Percentiles rank a stretch among this genome's conserved stretches.
These are phyloP conservation scores for Cyberlindnera nakhonratchasimensis DNA, from an alignment of 805 yeast genomes.

Conservation along the genomic window DNA sequence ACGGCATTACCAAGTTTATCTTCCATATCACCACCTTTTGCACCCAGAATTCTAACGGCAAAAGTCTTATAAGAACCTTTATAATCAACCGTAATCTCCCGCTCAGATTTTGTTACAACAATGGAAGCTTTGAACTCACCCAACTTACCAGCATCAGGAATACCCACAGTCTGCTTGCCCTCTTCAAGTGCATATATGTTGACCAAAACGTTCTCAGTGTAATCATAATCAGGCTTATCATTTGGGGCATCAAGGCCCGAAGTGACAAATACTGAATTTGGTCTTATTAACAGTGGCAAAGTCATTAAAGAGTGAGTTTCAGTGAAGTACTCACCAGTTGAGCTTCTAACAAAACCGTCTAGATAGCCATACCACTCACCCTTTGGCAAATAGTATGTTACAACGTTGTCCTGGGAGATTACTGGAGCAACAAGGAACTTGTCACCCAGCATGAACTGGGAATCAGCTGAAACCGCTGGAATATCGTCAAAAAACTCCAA, in stretches of 20 bases:
- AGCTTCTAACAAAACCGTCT: conserved; percentile 21
- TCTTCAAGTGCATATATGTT: conserved; percentile 19
- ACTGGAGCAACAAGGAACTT: conserved; percentile 22
- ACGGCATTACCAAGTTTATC: conserved; percentile 18
- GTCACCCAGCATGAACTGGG: conserved; percentile 23
- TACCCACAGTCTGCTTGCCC: conserved; percentile 18
- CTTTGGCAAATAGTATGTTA: conserved; percentile 22
- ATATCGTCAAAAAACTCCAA: conserved; percentile 20
- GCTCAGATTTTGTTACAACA: conserved; percentile 10
- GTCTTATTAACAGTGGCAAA: conserved; percentile 21
- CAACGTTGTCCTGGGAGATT: conserved; percentile 15
- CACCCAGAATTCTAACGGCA: conserved; percentile 19
- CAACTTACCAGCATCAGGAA: conserved; percentile 14
- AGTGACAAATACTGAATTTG: conserved; percentile 18
- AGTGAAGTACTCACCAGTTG: conserved; percentile 17
- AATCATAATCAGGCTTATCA: conserved; percentile 22
- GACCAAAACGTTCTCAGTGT: conserved; percentile 20
- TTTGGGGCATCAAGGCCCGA: conserved; percentile 18
- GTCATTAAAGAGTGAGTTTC: conserved; percentile 21
- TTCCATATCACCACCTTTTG: conserved; percentile 4
- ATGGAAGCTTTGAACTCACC: conserved; percentile 17
- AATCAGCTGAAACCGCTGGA: conserved; percentile 14
- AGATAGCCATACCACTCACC: conserved; percentile 25
- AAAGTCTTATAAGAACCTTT: conserved; percentile 11
- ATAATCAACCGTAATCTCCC: conserved; percentile 7